Evolutionary conservation across 169 alveolate species (phyloP), one percentile per base, ranked within the genome.

Genomic region (Babesia ovata): DNA sequence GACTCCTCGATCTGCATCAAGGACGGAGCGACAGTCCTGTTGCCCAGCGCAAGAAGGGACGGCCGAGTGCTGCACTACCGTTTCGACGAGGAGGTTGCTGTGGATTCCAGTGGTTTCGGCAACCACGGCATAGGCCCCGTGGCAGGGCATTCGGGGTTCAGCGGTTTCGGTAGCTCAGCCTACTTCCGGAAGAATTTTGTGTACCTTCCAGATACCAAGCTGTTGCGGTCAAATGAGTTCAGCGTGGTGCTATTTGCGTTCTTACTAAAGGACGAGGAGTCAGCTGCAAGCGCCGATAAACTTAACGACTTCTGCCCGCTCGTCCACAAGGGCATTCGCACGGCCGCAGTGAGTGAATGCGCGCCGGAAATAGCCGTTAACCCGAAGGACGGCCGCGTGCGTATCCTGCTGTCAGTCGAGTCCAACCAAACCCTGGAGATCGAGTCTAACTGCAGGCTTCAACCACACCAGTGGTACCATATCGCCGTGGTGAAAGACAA

Each of bases 401-500:
- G 90, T 61, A 86, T 90, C 24, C 90, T 75, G 48, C 21, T 83
- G 4, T 83, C 90, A 10, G 69, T 83, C 45, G 78, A 83, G 52
- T 75, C 85, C 22, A 75, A 65, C 62, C 65, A 84, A 42, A 73
- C 84, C 19, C 16, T 84, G 67, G 88, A 81, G 86, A 86, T 84
- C 75, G 92, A 86, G 75, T 93, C 82, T 54, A 90, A 87, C 77
- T 82, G 77, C 70, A 72, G 65, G 63, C 89, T 74, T 62, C 86
- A 79, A 57, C 75, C 46, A 14, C 96, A 92, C 60, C 94, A 90
- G 78, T 92, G 96, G 96, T 92, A 92, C 67, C 96, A 92, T 81
- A 57, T 92, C 28, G 91, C 94, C 33, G 76, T 83, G 74, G 90
- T 83, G 19, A 75, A 75, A 42, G 86, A 83, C 45, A 66, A 66